Evolutionary conservation across 2,329 filamentous ascomycete genomes (phyloP).

Genomic region (Thyridium curvatum): DNA sequence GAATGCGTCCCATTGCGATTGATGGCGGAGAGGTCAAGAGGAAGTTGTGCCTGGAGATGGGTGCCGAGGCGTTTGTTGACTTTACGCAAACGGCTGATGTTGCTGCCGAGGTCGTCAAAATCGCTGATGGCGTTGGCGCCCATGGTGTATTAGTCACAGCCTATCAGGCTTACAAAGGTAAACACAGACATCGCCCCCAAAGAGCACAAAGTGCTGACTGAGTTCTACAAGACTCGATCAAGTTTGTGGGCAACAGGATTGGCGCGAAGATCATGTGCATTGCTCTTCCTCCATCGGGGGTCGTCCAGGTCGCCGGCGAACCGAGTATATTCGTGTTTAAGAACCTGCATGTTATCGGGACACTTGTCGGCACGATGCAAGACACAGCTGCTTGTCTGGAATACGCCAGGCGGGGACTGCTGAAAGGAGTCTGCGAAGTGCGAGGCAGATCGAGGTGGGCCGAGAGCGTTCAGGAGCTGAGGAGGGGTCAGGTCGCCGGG

Average conservation of each 20-base stretch:
- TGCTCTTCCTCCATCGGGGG: not conserved
- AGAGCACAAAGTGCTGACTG: no score
- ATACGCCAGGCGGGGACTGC: slow-evolving; percentile 2
- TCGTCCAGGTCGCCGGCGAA: not conserved
- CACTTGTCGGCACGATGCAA: slow-evolving; percentile 2
- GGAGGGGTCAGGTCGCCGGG: slow-evolving; percentile 1
- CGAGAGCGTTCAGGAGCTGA: slow-evolving; percentile 1
- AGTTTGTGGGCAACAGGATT: slow-evolving; percentile 1
- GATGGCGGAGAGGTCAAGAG: slow-evolving; percentile 43
- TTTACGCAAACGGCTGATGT: slow-evolving; percentile 32
- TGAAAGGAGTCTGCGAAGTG: slow-evolving; percentile 1
- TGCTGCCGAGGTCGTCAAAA: not conserved
- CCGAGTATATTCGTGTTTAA: not conserved
- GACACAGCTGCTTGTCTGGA: slow-evolving; percentile 1
- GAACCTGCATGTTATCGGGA: slow-evolving; percentile 1
- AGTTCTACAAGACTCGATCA: slow-evolving; percentile 1
- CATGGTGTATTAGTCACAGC: slow-evolving; percentile 6
- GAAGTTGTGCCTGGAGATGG: slow-evolving; percentile 37
- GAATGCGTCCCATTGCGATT: slow-evolving; percentile 48
- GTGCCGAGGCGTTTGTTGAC: slow-evolving; percentile 51
- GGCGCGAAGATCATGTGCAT: slow-evolving; percentile 3
- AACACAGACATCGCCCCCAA: no score
- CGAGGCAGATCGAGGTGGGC: slow-evolving; percentile 1
- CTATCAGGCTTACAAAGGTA: slow-evolving; percentile 1
- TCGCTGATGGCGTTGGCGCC: slow-evolving; percentile 5